Conservation (phyloP, 345 rosid species). For the Adansonia digitata region DNA sequence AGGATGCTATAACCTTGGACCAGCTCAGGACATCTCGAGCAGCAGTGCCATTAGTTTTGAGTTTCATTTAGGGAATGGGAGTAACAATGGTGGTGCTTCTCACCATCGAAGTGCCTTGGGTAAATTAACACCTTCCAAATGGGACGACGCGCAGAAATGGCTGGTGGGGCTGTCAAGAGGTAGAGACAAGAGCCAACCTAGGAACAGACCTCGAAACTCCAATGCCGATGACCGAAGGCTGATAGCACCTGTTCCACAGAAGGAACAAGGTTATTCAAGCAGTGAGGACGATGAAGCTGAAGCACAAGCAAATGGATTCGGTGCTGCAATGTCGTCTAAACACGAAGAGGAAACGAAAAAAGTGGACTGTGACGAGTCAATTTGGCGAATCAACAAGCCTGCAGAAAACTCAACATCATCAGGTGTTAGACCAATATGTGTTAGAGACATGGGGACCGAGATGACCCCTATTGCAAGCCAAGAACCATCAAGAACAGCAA, state of each 20-base stretch:
- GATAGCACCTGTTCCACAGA: constrained; percentile 73
- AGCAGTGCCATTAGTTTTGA: constrained; percentile 2
- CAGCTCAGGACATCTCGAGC: constrained; percentile 2
- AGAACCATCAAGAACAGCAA: constrained; percentile 87
- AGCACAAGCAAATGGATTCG: no score
- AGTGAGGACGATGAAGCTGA: constrained; percentile 45
- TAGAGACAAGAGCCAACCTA: constrained; percentile 42
- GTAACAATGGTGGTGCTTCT: constrained; percentile 45
- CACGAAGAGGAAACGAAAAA: constrained; percentile 60
- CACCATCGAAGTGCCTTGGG: constrained; percentile 75
- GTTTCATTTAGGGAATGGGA: constrained; percentile 58
- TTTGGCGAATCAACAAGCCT: no score
- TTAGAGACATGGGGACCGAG: constrained; percentile 96
- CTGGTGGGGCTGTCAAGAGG: constrained; percentile 68
- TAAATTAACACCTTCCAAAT: constrained; percentile 84
- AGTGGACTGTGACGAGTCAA: constrained; percentile 58
- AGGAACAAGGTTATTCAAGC: constrained; percentile 54
- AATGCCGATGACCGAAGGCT: constrained; percentile 87
- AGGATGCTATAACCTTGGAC: constrained; percentile 2
- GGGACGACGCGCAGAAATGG: constrained; percentile 99
- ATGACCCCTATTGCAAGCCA: constrained; percentile 92
- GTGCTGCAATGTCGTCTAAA: constrained; percentile 20
- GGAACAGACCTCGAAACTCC: constrained; percentile 64
- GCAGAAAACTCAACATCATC: no score
- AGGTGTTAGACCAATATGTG: constrained; percentile 61